phyloP scores from a whole-genome alignment of 2,329 filamentous ascomycete genomes.

The Grosmannia penicillata region DNA sequence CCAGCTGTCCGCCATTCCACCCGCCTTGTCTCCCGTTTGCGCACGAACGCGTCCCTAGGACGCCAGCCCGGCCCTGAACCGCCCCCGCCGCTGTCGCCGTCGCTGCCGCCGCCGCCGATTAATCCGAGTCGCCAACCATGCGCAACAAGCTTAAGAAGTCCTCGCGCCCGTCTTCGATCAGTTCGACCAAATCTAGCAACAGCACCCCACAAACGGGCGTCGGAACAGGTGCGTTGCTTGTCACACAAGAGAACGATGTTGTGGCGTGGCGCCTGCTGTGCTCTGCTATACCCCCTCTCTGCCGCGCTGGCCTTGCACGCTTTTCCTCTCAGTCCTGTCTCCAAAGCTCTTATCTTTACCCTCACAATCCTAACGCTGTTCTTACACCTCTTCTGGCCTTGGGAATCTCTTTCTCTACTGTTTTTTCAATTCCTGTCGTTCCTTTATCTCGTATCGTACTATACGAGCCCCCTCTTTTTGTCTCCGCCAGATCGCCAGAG shows the following conservation, averaged over 20 bases:
- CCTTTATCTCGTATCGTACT: no score
- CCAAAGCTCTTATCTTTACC: background rate
- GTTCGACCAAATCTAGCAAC: constrained; percentile 6
- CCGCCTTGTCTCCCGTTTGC: no score
- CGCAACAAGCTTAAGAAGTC: constrained; percentile 8
- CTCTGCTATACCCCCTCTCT: background rate
- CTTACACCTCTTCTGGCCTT: background rate
- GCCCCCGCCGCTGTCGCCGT: no score
- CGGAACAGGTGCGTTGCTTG: constrained; percentile 1
- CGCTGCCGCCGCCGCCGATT: no score
- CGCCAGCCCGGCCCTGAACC: no score
- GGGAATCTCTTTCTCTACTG: background rate
- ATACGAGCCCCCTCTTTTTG: no score
- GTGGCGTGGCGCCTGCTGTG: background rate
- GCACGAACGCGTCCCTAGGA: no score
- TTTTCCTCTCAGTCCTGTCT: background rate
- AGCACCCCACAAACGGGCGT: background rate
- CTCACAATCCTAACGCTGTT: background rate
- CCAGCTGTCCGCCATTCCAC: no score
- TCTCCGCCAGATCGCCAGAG: no score
- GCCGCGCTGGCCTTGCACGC: no score
- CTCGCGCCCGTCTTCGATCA: constrained; percentile 5
- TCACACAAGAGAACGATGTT: background rate
- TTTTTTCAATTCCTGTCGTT: no score
- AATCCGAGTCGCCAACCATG: constrained; percentile 8